A percentile compares a stretch with the other conserved stretches of the same genome.
phyloP scores from a whole-genome alignment of 148 eudicot species.

The Silene uniflora region DNA sequence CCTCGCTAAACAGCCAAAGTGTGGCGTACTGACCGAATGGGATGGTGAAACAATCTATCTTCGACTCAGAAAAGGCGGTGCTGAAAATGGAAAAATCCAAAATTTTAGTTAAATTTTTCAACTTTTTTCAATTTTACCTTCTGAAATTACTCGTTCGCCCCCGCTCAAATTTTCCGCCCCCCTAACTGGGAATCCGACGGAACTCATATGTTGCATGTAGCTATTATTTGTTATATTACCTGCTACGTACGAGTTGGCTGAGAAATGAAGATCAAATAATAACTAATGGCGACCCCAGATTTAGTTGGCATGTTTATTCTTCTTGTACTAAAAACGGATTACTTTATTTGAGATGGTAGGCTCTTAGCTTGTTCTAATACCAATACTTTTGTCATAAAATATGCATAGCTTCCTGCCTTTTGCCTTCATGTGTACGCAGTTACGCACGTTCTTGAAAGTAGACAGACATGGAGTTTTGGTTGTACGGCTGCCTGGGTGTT shows the following conservation, averaged over 20 bases:
- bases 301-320: conserved; percentile 7
- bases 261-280: not conserved
- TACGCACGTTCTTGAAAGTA: conserved; percentile 19
- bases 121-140: too few species aligned
- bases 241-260: conserved; percentile 1
- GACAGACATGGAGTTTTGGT: not conserved
- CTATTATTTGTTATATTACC: not conserved
- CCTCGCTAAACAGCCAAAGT: too few species aligned
- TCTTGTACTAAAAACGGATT: conserved; percentile 3
- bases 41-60: too few species aligned
- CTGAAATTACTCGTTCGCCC: too few species aligned
- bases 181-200: too few species aligned
- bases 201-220: not conserved
- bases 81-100: too few species aligned
- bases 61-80: too few species aligned
- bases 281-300: conserved; percentile 16
- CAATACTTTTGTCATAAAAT: not conserved
- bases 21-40: too few species aligned
- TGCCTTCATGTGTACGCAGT: conserved; percentile 5
- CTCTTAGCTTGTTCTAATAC: not conserved
- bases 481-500: too few species aligned
- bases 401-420: not conserved
- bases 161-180: too few species aligned
- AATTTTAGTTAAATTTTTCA: too few species aligned
- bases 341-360: not conserved